Evolutionary conservation across 345 rosid genomes (phyloP).

Genomic region (Capsella bursapastoris): DNA sequence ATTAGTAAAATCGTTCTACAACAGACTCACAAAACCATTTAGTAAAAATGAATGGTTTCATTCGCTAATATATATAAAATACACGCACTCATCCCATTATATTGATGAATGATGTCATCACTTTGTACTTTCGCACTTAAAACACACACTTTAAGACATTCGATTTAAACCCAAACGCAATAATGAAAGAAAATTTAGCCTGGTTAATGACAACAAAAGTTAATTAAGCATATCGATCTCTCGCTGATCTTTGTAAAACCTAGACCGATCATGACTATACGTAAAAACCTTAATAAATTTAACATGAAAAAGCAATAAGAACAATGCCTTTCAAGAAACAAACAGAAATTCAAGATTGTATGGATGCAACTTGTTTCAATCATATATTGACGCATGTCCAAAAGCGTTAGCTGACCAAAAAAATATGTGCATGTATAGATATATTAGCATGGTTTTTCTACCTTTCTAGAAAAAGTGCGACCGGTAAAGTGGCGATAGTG

Average conservation of each 20-base stretch:
- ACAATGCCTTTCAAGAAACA: slow-evolving; percentile 5
- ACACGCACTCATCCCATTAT: neutral
- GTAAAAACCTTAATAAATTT: slow-evolving; percentile 3
- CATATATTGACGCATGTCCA: slow-evolving; percentile 20
- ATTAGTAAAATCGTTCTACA: slow-evolving; percentile 12
- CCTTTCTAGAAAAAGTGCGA: slow-evolving; percentile 77
- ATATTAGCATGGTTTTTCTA: slow-evolving; percentile 31
- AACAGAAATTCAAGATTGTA: neutral
- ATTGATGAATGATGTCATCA: slow-evolving; percentile 12
- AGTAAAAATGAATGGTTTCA: neutral
- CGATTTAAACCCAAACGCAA: slow-evolving; percentile 2
- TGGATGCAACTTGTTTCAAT: neutral
- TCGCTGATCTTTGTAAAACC: neutral
- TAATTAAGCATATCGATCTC: neutral
- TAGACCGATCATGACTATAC: neutral
- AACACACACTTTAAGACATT: slow-evolving; percentile 16
- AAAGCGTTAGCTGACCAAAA: slow-evolving; percentile 7
- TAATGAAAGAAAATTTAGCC: neutral
- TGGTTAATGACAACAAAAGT: slow-evolving; percentile 3
- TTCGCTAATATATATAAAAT: neutral
- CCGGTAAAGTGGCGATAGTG: slow-evolving; percentile 68
- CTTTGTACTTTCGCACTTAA: slow-evolving; percentile 28
- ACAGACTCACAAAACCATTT: slow-evolving; percentile 3
- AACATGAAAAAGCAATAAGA: neutral
- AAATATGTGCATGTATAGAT: neutral